Evolutionary conservation across 164 flowering plant genomes (phyloP), one percentile per base, ranked within the genome.

Genomic region (Stephania japonica): DNA sequence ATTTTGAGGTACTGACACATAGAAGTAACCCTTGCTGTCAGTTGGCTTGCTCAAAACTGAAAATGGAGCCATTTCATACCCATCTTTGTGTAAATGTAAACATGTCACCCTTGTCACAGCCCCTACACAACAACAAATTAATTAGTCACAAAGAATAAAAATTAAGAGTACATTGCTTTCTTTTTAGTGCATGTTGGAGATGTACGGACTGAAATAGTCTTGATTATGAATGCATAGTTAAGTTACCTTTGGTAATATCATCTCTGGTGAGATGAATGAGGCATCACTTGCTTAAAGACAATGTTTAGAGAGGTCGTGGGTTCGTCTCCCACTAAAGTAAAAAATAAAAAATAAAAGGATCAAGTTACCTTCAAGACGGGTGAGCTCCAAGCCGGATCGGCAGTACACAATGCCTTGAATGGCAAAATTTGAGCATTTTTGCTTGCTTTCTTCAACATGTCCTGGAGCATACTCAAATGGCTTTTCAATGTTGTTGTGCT

Each of bases 51-150:
- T 84, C 70, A 82, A 47, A 21, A 82, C 19, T 1, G 86, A 74
- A 70, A 79, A 71, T 0, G 81, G 77, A 41, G 80, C 75, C 26
- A 77, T 19, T 32, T 78, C 78, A 19, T 76, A 74, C 24, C 86
- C 83, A 47, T 78, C 11, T 44, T 83, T 72, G 19, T 84, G 75
- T 12, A 47, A 69, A 6, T 72, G 73, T 10, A 75, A 49, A 72
- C 88, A 85, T 71, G 80, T 79, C 68, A 87, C 76, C 73, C 84
- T 80, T 13, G 83, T 82, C 70, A 81, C 75, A 44, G 82, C 85
- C 53, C 86, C 87, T 85, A 27, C 72, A 63, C 2, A 32, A 32
- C 38, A 32, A 32, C 38, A 32, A 0, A 32, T 32, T 32, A 32
- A 4, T 32, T 32, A 32, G 38, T 32, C 38, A 32, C 38, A 32